Base-by-base conservation (phyloP, 2,329 filamentous ascomycete genomes). In the Pleoardoris graminearum region DNA sequence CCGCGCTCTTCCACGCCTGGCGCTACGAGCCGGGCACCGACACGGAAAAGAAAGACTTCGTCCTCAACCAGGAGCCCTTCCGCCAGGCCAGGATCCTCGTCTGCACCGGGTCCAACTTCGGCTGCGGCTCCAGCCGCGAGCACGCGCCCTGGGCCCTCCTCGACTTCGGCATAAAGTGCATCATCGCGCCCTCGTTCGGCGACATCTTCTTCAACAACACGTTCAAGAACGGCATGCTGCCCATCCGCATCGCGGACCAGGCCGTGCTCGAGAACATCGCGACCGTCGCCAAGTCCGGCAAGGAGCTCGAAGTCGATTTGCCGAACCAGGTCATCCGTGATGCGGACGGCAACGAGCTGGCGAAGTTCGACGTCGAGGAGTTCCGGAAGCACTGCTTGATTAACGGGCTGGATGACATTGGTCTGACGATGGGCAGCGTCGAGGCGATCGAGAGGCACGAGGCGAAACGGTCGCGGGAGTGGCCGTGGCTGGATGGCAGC, bases 161-260 rank as follows among this genome's bases (percentile, higher is more conserved):
- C 51, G 94, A 97, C 77, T 97, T 97, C 66, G 94, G 94, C 62
- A 96, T 99, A 78, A 90, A 88, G 71, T 93, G 88, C 73, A 82
- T 97, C 67, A 96, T 97, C 63, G 94, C 93, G 1, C 90, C 91
- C 1, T 92, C 89, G 1, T 90, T 84, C 62, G 89, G 88, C 53
- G 91, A 96, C 70, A 99, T 99, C 75, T 97, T 97, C 85, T 95
- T 93, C 85, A 97, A 96, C 85, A 99, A 99, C 81, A 94, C 89
- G n/a, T 97, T 97, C 84, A 97, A 99, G 83, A 99, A 99, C 79
- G 93, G 93, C 79, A 97, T 97, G 94, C 80, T 97, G 58, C 92
- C 93, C 42, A 85, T 97, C 55, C 77, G 82, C 53, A 88, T 97
- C 69, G 78, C 82, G 27, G 85, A 93, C 72, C 76, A 85, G 60